A percentile compares a stretch with the other conserved stretches of the same genome.
Evolutionary conservation across 495 filamentous ascomycete species (phyloP).

Genomic region (Neurospora sp.): DNA sequence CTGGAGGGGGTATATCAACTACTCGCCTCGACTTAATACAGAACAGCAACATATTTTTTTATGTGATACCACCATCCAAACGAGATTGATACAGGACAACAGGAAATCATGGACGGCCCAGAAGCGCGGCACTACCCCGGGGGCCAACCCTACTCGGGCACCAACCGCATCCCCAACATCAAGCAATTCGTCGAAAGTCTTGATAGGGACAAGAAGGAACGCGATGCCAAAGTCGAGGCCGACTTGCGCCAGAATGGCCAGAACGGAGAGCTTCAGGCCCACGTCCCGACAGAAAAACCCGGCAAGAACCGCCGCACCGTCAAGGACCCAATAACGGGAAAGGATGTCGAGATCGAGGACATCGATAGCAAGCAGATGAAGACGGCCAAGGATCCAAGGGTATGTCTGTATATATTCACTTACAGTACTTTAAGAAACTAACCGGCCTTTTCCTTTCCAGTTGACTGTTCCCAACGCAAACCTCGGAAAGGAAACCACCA

Average conservation of each 20-base stretch:
- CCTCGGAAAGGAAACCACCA: constrained; percentile 56
- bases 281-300: constrained; percentile 32
- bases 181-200: constrained; percentile 70
- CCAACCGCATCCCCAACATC: constrained; percentile 77
- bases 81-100: background rate
- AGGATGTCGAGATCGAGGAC: constrained; percentile 80
- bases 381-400: constrained; percentile 56
- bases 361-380: constrained; percentile 60
- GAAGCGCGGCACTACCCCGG: constrained; percentile 14
- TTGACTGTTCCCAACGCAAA: constrained; percentile 88
- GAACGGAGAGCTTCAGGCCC: constrained; percentile 27
- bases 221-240: constrained; percentile 57
- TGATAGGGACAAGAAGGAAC: constrained; percentile 65
- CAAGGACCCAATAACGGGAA: constrained; percentile 79
- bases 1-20: background rate
- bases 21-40: background rate
- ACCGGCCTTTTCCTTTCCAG: constrained; percentile 23
- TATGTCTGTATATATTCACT: constrained; percentile 17
- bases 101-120: background rate
- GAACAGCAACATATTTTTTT: background rate
- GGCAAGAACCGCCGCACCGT: constrained; percentile 52
- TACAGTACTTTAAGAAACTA: background rate
- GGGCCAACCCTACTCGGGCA: constrained; percentile 49
- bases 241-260: constrained; percentile 19
- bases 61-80: background rate